phyloP scores from a whole-genome alignment of 441 rosid genomes.

The Geranium incanum region DNA sequence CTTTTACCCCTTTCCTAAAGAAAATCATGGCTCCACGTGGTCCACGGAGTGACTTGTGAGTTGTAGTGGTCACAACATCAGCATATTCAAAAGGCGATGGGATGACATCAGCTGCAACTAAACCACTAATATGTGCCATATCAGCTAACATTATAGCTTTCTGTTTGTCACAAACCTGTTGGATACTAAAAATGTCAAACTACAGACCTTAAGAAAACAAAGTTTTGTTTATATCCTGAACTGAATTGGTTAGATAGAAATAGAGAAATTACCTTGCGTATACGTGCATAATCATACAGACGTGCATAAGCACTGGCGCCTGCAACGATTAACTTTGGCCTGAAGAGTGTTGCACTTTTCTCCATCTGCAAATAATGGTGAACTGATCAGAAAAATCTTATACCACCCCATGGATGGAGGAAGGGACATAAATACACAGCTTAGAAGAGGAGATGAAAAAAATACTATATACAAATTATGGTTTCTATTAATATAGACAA shows the following conservation, averaged over 20 bases:
- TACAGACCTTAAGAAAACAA: not conserved
- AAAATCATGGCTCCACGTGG: constrained; percentile 34
- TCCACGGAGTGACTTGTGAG: constrained; percentile 28
- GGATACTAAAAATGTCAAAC: not conserved
- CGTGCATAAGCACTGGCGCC: constrained; percentile 32
- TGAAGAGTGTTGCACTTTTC: constrained; percentile 26
- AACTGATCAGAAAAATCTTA: not conserved
- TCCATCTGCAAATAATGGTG: constrained; percentile 18
- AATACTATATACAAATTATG: not conserved
- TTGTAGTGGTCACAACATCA: constrained; percentile 28
- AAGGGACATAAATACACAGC: not conserved
- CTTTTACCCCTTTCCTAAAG: constrained; percentile 27
- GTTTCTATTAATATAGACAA: no score
- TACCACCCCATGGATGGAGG: not conserved
- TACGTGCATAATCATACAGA: constrained; percentile 25
- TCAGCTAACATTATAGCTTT: constrained; percentile 26
- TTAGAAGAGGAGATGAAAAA: constrained; percentile 2
- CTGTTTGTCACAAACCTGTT: constrained; percentile 29
- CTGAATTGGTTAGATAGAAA: not conserved
- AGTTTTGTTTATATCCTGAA: not conserved
- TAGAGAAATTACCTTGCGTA: constrained; percentile 20
- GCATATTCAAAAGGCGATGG: constrained; percentile 31
- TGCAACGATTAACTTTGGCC: constrained; percentile 29
- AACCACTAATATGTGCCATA: constrained; percentile 30
- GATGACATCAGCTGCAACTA: constrained; percentile 28